Base-by-base conservation (phyloP, 176 grass and related monocot genomes). In the Chrysopogon serrulatus region DNA sequence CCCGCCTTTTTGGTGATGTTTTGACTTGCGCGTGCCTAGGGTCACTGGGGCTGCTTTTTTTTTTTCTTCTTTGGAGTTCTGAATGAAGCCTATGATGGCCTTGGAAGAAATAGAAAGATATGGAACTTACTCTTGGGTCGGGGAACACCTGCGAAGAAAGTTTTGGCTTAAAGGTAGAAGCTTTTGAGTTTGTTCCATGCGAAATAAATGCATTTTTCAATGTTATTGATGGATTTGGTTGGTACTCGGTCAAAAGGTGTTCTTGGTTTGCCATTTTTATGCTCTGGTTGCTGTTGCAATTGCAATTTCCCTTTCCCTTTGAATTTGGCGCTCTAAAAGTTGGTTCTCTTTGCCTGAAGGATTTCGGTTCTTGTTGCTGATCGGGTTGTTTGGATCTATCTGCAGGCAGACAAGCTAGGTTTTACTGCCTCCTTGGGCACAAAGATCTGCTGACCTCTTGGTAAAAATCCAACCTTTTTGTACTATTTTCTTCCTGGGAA, bases 391-490 rank as follows among this genome's bases (percentile, higher is more conserved):
- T 62, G 51, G 67, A 53, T 80, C 14, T 78, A 73, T 60, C 36
- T 80, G 31, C 84, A 86, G 76, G 76, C 48, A 21, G 57, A 73
- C 81, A 72, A 63, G 54, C 53, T 86, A 64, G 76, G 33, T 76
- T 77, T 84, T 56, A 49, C 16, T 53, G 23, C 71, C 67, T 35
- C 39, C 23, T 79, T 47, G 84, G 26, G 31, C 64, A 36, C 30
- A 61, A 59, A 79, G 76, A 80, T 79, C 76, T 32, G 13, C 24
- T 47, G 24, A 42, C 47, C 42, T 42, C 37, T 57, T 83, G 18
- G 53, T 73, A 63, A 73, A 73, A 62, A 4, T 73, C 51, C 53
- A 62, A 63, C 24, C 18, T 73, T 73, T 63, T 15, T 47, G 37
- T 63, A 70, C 23, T 44, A 17, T 62, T 83, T 71, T 73, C 68